Evolutionary conservation across 179 eudicot species (phyloP), one percentile per base, ranked within the genome.

Genomic region (Spinacia oleracea): DNA sequence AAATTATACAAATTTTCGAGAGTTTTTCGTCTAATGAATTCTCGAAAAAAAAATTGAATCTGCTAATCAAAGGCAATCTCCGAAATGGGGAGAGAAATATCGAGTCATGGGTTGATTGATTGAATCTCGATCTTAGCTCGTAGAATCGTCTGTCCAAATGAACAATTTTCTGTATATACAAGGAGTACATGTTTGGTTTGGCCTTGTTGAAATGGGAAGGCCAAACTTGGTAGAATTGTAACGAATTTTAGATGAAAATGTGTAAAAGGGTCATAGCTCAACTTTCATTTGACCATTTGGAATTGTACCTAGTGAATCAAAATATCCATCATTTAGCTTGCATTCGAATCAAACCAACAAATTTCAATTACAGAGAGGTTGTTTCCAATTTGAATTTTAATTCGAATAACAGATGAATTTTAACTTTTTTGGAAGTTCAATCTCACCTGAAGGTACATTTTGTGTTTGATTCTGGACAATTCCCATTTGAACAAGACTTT

Each of bases 401-500:
- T 14, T 7, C 11, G 18, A 5, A 34, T 23, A 5, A 76, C 20
- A 14, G 20, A 48, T 5, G 12, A 31, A 23, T 73, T 51, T n/a
- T n/a, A n/a, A n/a, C n/a, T n/a, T n/a, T n/a, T 55, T 78, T 78
- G 5, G 63, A 82, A 82, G 56, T 46, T 73, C 0, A 15, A 43
- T 76, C 85, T 75, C 70, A 86, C 87, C 74, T 48, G 40, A 80
- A 29, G 75, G 84, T 65, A 72, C 35, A 75, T 60, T 79, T 80
- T 80, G 85, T 32, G 78, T 65, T 65, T 82, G 84, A 82, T 81
- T 84, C 51, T 76, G 89, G 14, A 78, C 79, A 75, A 80, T 74
- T 73, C 85, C 85, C 87, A 84, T 86, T 45, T 84, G 89, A 58
- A 86, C 87, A 75, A 86, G n/a, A 73, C 87, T 91, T 34, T 91